Base-by-base conservation (phyloP, 352 stramenopile genomes). In the Pythium dissotocum region DNA sequence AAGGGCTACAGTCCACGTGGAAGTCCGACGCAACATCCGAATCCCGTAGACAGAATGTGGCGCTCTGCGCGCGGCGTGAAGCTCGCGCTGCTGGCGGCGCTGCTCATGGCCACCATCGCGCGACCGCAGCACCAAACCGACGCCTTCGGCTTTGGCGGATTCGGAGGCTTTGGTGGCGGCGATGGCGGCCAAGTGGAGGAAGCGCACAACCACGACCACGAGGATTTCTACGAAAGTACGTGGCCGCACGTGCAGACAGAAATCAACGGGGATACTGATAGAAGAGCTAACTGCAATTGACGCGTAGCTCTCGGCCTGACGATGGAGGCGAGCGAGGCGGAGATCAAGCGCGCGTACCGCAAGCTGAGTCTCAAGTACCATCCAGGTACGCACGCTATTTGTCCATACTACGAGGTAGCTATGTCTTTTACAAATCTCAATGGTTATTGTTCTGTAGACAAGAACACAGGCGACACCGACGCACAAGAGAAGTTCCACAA, bases 311-410 rank as follows among this genome's bases (percentile, higher is more conserved):
- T 96, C 30, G 87, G 85, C 2, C 65, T 96, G 21, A 89, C 77
- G 0, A 93, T 94, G 86, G 87, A 96, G 63, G 87, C 85, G 1
- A 76, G 78, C 0, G 86, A 97, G n/a, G 74, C 83, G 10, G 79
- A 98, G 73, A 98, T 98, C 72, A 98, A 98, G 77, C 96, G 95
- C 64, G 95, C 96, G 30, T 99, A 98, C 75, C 86, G 95, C 59
- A 98, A 97, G 71, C 77, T 99, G 16, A 97, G 87, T 58, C 83
- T 98, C n/a, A 96, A 98, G 69, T 99, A 98, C 70, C 96, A 99
- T 70, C 96, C 96, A 40, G 90, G 95, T 78, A 88, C 78, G 70
- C 88, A 38, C 6, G 33, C 33, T 6, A 24, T 24, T 24, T 24
- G 21, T 24, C 21, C 21, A 24, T 24, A 24, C 21, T 24, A 24